Evolutionary conservation across 2,329 filamentous ascomycete genomes (phyloP).

Genomic region (Decorospora gaudefroyi): DNA sequence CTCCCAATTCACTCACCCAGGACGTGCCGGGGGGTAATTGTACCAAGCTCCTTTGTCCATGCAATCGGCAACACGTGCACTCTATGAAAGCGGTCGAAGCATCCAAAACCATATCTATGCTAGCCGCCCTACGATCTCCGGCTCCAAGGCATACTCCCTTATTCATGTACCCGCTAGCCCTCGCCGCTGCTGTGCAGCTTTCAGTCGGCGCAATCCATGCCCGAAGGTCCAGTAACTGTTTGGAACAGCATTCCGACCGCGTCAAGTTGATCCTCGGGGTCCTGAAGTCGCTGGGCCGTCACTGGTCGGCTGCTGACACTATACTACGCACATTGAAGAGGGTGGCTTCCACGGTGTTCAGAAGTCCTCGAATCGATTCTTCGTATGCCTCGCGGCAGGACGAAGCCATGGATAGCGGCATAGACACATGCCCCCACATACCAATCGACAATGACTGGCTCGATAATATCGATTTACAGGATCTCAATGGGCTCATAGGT

Average conservation of each 20-base stretch:
- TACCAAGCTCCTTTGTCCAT: conserved; percentile 21
- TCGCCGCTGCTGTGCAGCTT: conserved; percentile 44
- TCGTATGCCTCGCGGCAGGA: not conserved
- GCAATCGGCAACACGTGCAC: conserved; percentile 51
- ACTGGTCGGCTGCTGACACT: conserved; percentile 18
- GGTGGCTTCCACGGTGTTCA: conserved; percentile 18
- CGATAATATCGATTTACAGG: conserved; percentile 13
- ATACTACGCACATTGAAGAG: conserved; percentile 20
- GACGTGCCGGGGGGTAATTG: conserved; percentile 18
- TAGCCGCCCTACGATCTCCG: conserved; percentile 66
- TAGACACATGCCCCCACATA: not conserved
- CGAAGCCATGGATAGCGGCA: not conserved
- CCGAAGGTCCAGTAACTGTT: conserved; percentile 6
- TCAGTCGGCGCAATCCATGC: conserved; percentile 64
- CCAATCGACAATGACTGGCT: conserved; percentile 4
- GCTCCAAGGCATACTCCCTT: conserved; percentile 65
- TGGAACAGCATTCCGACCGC: conserved; percentile 24
- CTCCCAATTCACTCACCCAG: conserved; percentile 10
- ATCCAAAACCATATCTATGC: conserved; percentile 72
- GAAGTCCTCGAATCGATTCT: not conserved
- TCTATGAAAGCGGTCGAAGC: conserved; percentile 77
- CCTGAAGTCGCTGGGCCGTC: conserved; percentile 19
- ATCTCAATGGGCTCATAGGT: conserved; percentile 19
- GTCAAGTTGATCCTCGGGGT: conserved; percentile 22
- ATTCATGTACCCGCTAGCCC: conserved; percentile 28